Evolutionary conservation across 495 filamentous ascomycete species (phyloP).

Genomic region (Neurospora sp.): DNA sequence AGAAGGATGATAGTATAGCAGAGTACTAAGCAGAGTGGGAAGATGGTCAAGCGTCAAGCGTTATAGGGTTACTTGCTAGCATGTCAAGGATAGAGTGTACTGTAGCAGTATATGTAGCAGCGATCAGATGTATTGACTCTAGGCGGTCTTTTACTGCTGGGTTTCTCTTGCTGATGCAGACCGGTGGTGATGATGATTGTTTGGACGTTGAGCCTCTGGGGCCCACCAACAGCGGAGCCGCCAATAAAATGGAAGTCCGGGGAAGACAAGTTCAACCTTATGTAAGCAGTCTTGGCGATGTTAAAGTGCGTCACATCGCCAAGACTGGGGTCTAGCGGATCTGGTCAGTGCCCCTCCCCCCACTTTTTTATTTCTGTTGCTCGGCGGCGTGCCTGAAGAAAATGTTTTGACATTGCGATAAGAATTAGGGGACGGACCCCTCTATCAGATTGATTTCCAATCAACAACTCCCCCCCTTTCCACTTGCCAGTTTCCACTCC

Average conservation of each 20-base stretch:
- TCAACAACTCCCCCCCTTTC: background rate
- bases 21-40: background rate
- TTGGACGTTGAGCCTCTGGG: background rate
- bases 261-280: conserved; percentile 2
- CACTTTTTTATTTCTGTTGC: conserved; percentile 8
- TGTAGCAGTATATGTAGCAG: background rate
- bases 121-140: background rate
- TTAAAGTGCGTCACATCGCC: background rate
- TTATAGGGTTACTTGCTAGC: background rate
- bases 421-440: background rate
- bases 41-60: background rate
- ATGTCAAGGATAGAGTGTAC: background rate
- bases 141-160: too few relatives aligned
- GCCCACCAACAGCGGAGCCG: background rate
- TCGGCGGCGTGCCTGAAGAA: background rate
- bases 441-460: background rate
- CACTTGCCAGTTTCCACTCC: background rate
- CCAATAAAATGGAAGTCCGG: background rate
- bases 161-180: background rate
- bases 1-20: background rate
- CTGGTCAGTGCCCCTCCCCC: conserved; percentile 24
- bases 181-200: background rate
- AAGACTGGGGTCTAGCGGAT: background rate
- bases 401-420: background rate
- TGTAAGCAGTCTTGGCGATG: conserved; percentile 3